Evolutionary conservation across 257 asterid species (phyloP).

Genomic region (Nicotiana undulata): DNA sequence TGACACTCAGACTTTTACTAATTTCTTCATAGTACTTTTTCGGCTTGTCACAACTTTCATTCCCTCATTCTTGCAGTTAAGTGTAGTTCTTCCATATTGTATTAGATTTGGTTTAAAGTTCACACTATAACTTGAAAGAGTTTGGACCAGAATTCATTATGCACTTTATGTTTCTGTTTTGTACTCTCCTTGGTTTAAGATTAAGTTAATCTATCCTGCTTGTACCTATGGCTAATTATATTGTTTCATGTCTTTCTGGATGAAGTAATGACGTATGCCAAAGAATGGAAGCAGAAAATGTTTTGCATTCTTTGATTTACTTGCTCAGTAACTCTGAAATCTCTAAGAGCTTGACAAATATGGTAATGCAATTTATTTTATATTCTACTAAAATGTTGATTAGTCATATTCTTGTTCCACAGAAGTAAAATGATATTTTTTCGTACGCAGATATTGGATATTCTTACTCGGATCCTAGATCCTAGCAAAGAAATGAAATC

Average conservation of each 20-base stretch:
- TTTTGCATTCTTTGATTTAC: conserved; percentile 47
- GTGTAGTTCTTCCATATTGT: neutral
- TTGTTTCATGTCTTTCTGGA: conserved; percentile 15
- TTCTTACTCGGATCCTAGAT: conserved; percentile 74
- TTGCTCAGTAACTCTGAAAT: conserved; percentile 44
- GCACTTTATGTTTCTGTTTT: neutral
- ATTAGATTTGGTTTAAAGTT: neutral
- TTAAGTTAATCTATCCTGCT: neutral
- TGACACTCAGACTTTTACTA: neutral
- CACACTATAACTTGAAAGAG: neutral
- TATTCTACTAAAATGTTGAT: conserved; percentile 1
- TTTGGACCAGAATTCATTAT: neutral
- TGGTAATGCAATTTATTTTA: conserved; percentile 36
- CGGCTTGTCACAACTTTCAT: neutral
- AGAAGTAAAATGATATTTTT: neutral
- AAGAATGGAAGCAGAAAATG: conserved; percentile 67
- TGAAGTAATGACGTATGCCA: conserved; percentile 70
- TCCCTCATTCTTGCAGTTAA: neutral
- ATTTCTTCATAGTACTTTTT: neutral
- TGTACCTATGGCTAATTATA: conserved; percentile 1
- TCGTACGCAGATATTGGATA: conserved; percentile 55
- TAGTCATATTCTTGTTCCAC: neutral
- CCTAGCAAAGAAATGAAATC: conserved; percentile 68
- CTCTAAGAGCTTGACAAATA: conserved; percentile 30
- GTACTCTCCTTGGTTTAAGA: neutral